These are phyloP conservation scores for Pestalotiopsis sp. DNA, from an alignment of 2,329 filamentous ascomycete genomes.

Conservation along the genomic window DNA sequence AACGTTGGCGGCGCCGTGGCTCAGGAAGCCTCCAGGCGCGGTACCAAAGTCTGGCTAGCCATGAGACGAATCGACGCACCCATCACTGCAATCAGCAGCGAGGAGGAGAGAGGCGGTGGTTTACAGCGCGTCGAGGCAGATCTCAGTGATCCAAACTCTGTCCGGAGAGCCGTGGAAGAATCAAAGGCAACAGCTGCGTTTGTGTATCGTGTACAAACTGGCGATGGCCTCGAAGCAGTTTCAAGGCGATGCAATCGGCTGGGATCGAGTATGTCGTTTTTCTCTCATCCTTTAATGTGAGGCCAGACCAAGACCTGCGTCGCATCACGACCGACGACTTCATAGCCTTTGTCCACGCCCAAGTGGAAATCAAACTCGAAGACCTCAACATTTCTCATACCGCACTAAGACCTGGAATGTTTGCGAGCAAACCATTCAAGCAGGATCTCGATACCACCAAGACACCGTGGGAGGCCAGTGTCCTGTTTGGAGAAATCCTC, in stretches of 20 bases:
- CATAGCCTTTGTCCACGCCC: not conserved
- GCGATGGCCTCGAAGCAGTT: not conserved
- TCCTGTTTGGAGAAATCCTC: not conserved
- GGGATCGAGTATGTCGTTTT: not conserved
- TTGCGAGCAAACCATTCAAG: not conserved
- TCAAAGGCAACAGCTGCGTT: not conserved
- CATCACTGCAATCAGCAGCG: constrained; percentile 27
- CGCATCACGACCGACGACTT: not conserved
- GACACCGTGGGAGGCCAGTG: not conserved
- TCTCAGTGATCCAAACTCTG: not conserved
- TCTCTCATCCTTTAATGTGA: not conserved
- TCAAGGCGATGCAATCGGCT: not conserved
- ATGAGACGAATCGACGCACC: constrained; percentile 46
- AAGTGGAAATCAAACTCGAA: not conserved
- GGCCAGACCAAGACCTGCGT: not conserved
- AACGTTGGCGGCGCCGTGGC: constrained; percentile 41
- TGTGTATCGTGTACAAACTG: not conserved
- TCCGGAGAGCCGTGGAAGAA: not conserved
- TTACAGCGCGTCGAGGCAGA: constrained; percentile 8
- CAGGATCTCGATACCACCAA: not conserved
- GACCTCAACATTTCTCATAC: not conserved
- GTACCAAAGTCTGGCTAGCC: constrained; percentile 45
- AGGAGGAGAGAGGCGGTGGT: not conserved
- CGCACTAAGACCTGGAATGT: not conserved
- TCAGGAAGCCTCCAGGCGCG: constrained; percentile 35